Evolutionary conservation across 2,329 filamentous ascomycete genomes (phyloP).

Genomic region (Fusarium newnesense): DNA sequence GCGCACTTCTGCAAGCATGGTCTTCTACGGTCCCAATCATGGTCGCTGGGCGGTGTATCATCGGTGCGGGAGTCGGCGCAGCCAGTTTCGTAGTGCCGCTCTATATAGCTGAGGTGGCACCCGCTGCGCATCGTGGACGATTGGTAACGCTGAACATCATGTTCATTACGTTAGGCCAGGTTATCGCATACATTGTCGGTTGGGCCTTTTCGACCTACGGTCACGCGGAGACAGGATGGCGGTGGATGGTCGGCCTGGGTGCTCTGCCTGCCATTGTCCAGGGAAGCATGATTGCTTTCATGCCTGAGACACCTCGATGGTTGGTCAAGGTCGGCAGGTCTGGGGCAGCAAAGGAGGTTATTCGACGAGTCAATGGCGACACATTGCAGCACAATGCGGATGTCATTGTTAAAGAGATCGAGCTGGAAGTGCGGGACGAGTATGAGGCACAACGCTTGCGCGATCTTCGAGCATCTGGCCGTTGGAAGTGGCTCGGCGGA

Average conservation of each 20-base stretch:
- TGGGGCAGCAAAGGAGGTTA: slow-evolving; percentile 70
- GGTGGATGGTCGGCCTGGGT: slow-evolving; percentile 91
- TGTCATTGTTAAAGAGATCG: slow-evolving; percentile 73
- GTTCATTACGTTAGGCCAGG: slow-evolving; percentile 88
- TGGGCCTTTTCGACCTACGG: slow-evolving; percentile 75
- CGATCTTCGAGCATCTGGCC: slow-evolving; percentile 42
- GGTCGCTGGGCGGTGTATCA: slow-evolving; percentile 74
- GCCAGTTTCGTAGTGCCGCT: slow-evolving; percentile 86
- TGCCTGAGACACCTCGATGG: slow-evolving; percentile 93
- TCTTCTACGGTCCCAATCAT: slow-evolving; percentile 69
- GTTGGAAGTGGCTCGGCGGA: slow-evolving; percentile 55
- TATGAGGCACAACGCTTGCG: slow-evolving; percentile 58
- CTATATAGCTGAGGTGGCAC: slow-evolving; percentile 88
- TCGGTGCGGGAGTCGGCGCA: slow-evolving; percentile 78
- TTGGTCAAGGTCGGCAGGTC: slow-evolving; percentile 75
- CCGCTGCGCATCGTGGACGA: slow-evolving; percentile 78
- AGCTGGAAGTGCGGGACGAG: slow-evolving; percentile 79
- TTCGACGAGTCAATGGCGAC: slow-evolving; percentile 72
- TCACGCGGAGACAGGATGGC: slow-evolving; percentile 72
- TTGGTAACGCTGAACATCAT: slow-evolving; percentile 85
- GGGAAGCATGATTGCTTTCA: slow-evolving; percentile 71
- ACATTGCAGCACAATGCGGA: slow-evolving; percentile 62
- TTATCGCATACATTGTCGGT: slow-evolving; percentile 86
- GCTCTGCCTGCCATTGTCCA: slow-evolving; percentile 81
- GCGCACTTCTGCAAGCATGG: slow-evolving; percentile 72